Conservation (phyloP, 306 rosid genomes). For the Inga laurina region DNA sequence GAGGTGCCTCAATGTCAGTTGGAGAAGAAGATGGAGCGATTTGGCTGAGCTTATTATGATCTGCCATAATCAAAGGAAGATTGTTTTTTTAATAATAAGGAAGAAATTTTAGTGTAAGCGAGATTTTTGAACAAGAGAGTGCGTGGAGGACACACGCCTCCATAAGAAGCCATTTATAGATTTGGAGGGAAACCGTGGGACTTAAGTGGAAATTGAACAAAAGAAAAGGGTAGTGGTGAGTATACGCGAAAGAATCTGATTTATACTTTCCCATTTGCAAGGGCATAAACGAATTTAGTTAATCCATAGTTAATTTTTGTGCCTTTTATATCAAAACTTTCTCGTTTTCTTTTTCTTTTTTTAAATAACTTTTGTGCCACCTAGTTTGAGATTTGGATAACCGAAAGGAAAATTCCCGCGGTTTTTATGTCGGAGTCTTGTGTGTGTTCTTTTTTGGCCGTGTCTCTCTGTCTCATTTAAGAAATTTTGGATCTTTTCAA, state of each 20-base stretch:
- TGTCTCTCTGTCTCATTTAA: too few relatives aligned
- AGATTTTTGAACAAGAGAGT: background rate
- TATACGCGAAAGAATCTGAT: conserved; percentile 3
- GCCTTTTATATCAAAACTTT: too few relatives aligned
- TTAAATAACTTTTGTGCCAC: background rate
- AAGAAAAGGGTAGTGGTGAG: background rate
- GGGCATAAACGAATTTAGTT: background rate
- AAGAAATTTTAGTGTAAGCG: background rate
- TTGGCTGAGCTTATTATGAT: background rate
- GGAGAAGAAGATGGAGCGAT: background rate
- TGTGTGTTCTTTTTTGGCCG: background rate
- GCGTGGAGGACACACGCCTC: conserved; percentile 7
- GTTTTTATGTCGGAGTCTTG: background rate
- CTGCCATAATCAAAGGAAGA: conserved; percentile 7
- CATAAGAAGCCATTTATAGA: background rate
- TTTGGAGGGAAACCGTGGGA: background rate
- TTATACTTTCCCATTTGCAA: background rate
- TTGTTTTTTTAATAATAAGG: background rate
- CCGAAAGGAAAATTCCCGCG: background rate
- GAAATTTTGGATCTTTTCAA: too few relatives aligned
- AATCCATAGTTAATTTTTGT: background rate
- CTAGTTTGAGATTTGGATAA: background rate
- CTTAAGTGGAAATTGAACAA: background rate
- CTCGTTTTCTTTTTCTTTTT: too few relatives aligned
- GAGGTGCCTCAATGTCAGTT: background rate